Base-by-base conservation (phyloP, 2,329 filamentous ascomycete species). In the Aspergillus flavus region DNA sequence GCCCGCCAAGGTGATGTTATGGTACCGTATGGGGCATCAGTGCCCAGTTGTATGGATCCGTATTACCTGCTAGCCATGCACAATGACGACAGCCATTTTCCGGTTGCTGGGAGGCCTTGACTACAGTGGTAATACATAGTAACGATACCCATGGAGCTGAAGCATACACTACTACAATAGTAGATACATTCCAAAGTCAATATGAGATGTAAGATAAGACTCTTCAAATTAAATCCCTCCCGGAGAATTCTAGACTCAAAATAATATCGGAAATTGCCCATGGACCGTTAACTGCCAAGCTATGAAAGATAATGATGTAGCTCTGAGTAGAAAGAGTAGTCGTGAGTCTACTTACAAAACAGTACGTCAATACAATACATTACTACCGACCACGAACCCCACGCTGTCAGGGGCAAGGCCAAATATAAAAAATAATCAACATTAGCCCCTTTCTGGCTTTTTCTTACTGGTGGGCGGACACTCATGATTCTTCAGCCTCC, bases 331-430 rank as follows among this genome's bases (percentile, higher is more conserved):
- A 19, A 52, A 19, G 21, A 26, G 21, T 19, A 23, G 23, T 26
- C 28, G 21, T 16, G 26, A 28, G 6, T 28, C 5, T 12, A 23
- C 28, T 23, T 36, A 54, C 30, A n/a, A 26, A 14, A 53, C 30
- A 53, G 23, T 28, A 32, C 21, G 10, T 26, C 45, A 14, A 32
- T 53, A 53, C 50, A 19, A 28, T 53, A 32, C 50, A 21, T n/a
- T n/a, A 53, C 26, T 19, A 53, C 23, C 23, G 2, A 41, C 10
- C 5, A 11, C 14, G 21, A 55, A 55, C 52, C 52, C 52, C 52
- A 55, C 52, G 52, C 14, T 55, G 52, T 55, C 52, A 55, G 52
- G 52, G 52, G 52, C 32, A 55, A 28, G 50, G 28, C 16, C 30
- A 21, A 53, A 53, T 23, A 53, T 30, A 32, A 53, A 53, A 34